Base-by-base conservation (phyloP, 2,329 filamentous ascomycete species). In the Eurotiales sp. region DNA sequence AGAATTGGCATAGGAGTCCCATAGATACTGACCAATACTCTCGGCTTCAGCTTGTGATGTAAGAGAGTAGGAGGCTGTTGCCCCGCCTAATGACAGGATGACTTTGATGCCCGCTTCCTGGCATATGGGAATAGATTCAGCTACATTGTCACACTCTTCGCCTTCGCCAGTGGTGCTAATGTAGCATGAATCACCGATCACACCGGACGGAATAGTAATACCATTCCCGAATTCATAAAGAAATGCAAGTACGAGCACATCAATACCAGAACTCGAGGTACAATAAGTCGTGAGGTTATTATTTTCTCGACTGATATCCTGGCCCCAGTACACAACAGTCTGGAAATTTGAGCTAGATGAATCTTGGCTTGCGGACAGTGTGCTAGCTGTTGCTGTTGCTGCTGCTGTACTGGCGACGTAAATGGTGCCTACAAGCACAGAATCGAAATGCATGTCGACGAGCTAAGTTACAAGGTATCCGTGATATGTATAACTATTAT, bases 81-180 rank as follows among this genome's bases (percentile, higher is more conserved):
- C 72, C 25, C 75, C 76, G 15, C 75, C 75, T 0, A 78, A 61
- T 3, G 74, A 72, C 5, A 77, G 55, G 50, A 77, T 68, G 23
- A 78, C 64, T 56, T 72, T 77, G 50, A 75, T 65, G 21, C 75
- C 72, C 19, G 62, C 61, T 1, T 53, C 54, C 59, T 75, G 72
- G 61, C 76, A 78, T 8, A 61, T 69, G 4, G 63, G 59, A 49
- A 78, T 76, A 12, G 72, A 67, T 4, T 64, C 54, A 3, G 68
- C 62, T 11, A 77, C 64, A 36, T 58, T 56, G 10, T 71, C 70
- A 46, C 74, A 77, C 42, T 68, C 7, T 11, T 44, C 39, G 5
- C 39, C 12, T 29, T 44, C 17, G 12, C 51, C 51, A 4, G 40
- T 23, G 3, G 51, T 42, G 30, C 37, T 44, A 39, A 53, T 53